A percentile compares a stretch with the other conserved stretches of the same genome.
phyloP scores from a whole-genome alignment of 2,329 filamentous ascomycete genomes.

The Cladophialophora exuberans region DNA sequence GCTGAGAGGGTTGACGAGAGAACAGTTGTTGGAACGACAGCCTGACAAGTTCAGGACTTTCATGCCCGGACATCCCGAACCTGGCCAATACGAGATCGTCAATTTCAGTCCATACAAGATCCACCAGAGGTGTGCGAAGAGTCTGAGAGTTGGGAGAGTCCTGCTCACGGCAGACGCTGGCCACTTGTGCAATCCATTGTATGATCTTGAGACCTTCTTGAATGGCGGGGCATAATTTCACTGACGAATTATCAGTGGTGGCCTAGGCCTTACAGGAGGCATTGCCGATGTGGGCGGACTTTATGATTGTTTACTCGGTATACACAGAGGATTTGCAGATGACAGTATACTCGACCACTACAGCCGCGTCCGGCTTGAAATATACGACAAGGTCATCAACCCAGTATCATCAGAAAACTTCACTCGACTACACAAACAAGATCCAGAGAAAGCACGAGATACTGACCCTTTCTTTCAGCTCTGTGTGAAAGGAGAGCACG shows the following conservation, averaged over 20 bases:
- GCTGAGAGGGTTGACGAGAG: conserved; percentile 53
- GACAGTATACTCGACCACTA: conserved; percentile 50
- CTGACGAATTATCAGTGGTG: too few species aligned
- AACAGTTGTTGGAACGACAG: conserved; percentile 59
- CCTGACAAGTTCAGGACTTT: conserved; percentile 61
- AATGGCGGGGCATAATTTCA: too few species aligned
- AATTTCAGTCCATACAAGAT: conserved; percentile 65
- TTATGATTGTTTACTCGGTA: conserved; percentile 59
- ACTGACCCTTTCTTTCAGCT: conserved; percentile 44
- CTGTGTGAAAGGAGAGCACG: conserved; percentile 38
- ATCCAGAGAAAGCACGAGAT: conserved; percentile 41
- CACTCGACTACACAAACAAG: conserved; percentile 39
- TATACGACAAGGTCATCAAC: conserved; percentile 44
- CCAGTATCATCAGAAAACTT: conserved; percentile 49
- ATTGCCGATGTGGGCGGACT: conserved; percentile 67
- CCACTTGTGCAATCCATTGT: conserved; percentile 49
- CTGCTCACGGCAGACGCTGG: conserved; percentile 65
- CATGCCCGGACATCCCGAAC: conserved; percentile 63
- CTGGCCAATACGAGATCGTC: conserved; percentile 59
- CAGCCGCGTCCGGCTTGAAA: conserved; percentile 43
- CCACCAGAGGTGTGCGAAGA: conserved; percentile 63
- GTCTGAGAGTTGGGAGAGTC: conserved; percentile 60
- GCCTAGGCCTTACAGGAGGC: conserved; percentile 65
- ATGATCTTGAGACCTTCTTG: too few species aligned
- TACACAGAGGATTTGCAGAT: conserved; percentile 44